Conservation (phyloP, 495 filamentous ascomycete genomes). For the Podospora pseudopauciseta region DNA sequence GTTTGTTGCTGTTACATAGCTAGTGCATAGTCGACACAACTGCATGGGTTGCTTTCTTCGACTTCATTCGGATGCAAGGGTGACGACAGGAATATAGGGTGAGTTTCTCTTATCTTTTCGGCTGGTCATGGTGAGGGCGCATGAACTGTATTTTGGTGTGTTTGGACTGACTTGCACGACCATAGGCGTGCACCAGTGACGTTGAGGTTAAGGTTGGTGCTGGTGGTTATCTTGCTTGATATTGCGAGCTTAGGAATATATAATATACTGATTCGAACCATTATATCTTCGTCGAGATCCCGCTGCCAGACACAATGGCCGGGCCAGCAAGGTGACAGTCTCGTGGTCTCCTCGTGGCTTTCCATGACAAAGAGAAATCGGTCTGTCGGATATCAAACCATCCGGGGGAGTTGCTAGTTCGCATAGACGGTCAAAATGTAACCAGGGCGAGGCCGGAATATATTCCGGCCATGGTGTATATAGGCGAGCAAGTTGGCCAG, state of each 20-base stretch:
- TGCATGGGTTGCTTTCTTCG: constrained; percentile 8
- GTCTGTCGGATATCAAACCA: not conserved
- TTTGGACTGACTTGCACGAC: not conserved
- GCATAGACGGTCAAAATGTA: constrained; percentile 32
- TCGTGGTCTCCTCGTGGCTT: not conserved
- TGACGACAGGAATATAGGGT: not conserved
- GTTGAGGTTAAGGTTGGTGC: not conserved
- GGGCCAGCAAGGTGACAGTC: constrained; percentile 2
- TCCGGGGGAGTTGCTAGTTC: constrained; percentile 15
- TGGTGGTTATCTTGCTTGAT: not conserved
- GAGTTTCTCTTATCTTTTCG: not conserved
- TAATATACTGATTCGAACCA: not conserved
- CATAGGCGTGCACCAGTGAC: not conserved
- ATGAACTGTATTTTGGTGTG: not conserved
- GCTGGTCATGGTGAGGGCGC: not conserved
- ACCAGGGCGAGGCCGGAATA: constrained; percentile 57
- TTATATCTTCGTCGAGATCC: not conserved
- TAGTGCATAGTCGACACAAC: constrained; percentile 1
- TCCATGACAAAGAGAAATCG: constrained; percentile 19
- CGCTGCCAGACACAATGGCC: not conserved
- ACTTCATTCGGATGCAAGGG: not conserved
- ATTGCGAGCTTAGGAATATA: not conserved
- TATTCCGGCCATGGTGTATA: constrained; percentile 52
- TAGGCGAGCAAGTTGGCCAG: constrained; percentile 6
- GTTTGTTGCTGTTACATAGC: constrained; percentile 25